Base-by-base conservation (phyloP, 345 rosid genomes). In the Stellera chamaejasme region DNA sequence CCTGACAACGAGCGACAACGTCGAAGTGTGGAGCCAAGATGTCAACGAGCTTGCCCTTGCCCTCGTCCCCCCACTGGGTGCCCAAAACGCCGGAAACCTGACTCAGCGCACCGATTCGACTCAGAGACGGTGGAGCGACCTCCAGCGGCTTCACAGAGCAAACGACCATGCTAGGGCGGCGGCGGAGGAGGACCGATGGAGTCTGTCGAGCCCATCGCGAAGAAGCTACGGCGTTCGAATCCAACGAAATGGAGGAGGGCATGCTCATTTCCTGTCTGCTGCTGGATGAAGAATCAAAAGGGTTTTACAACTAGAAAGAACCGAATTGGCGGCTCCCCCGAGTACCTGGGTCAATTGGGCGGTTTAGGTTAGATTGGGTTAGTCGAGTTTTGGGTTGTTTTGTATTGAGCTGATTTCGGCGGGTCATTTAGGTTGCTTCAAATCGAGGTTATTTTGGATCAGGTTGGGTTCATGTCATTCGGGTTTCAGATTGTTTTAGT, bases 1-100 rank as follows among this genome's bases (percentile, higher is more conserved):
- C 99, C 88, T 89, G 99, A 67, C 97, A 93, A 25, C 96, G 97
- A 76, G 99, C 99, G 27, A 93, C 99, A 72, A 89, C 69, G 70
- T 93, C 92, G 66, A 93, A 93, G 39, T 89, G 99, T 41, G 74
- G 63, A 23, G 96, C 96, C 59, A 93, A 74, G 67, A 93, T 84
- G 64, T 87, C 99, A 48, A 93, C 99, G 62, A 93, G 97, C 51
- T 93, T 93, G 61, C 99, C 99, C 71, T 93, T 93, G 12, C 99
- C 99, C 61, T 93, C 99, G 61, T 93, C 99, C 2, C 99, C 97
- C 99, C 99, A 93, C 65, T 93, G 99, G 43, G 77, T 72, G 32
- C 99, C 97, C 44, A 93, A 63, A 13, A 93, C 97, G 51, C 96
- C 99, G 1, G 99, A 74, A 0, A 89, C 97, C 73, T 87, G 97